Conservation (phyloP, 345 rosid genomes). For the Hibiscus syriacus region DNA sequence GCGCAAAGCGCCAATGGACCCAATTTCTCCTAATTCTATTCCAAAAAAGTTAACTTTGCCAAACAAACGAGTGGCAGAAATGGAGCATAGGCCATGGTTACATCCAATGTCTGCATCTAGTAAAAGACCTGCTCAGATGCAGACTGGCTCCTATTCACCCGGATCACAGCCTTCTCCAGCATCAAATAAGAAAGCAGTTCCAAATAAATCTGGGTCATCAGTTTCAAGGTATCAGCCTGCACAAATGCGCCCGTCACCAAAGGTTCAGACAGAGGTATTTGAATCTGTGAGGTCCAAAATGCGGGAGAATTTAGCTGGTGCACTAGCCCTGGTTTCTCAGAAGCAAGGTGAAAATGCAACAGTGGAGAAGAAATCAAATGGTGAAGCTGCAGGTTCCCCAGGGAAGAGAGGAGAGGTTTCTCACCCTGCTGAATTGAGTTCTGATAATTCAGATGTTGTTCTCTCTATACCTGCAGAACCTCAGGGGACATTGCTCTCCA, state of each 20-base stretch:
- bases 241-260: slow-evolving; percentile 34
- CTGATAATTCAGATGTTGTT: slow-evolving; percentile 17
- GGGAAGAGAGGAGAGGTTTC: slow-evolving; percentile 16
- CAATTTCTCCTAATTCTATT: slow-evolving; percentile 20
- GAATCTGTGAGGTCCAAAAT: slow-evolving; percentile 70
- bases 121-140: too few species aligned
- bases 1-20: too few species aligned
- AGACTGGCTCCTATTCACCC: too few species aligned
- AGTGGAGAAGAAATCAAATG: slow-evolving; percentile 29
- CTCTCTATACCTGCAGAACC: slow-evolving; percentile 13
- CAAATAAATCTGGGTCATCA: too few species aligned
- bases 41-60: slow-evolving; percentile 26
- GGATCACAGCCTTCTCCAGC: too few species aligned
- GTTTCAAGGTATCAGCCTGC: slow-evolving; percentile 35
- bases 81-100: slow-evolving; percentile 77
- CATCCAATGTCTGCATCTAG: too few species aligned
- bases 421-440: too few species aligned
- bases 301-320: slow-evolving; percentile 73
- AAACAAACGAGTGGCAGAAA: slow-evolving; percentile 44
- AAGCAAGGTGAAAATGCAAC: slow-evolving; percentile 25
- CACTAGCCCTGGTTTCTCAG: slow-evolving; percentile 58
- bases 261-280: slow-evolving; percentile 33
- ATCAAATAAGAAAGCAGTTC: too few species aligned
- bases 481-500: slow-evolving; percentile 18
- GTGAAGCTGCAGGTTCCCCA: too few species aligned